Evolutionary conservation across 1,139 yeast species (phyloP), one percentile per base, ranked within the genome.

Genomic region (Candida anutae): DNA sequence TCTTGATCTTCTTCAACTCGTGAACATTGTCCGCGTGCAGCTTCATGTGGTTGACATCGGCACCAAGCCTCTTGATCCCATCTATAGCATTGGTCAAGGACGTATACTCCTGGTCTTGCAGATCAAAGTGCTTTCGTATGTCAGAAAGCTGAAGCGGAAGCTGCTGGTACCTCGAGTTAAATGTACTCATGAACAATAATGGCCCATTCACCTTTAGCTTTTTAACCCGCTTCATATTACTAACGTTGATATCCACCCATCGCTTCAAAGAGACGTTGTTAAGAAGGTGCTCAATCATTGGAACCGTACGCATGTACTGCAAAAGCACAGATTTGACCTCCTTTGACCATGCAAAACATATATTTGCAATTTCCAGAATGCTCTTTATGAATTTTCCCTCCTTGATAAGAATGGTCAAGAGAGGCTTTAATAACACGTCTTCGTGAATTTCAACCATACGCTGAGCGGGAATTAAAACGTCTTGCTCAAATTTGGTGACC

Each of bases 91-190:
- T 61, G 2, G 62, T 55, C 21, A 84, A 51, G 12, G 73, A 55
- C 14, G 59, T 61, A 40, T 64, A 65, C 41, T 84, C 94, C 2
- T 69, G 66, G 27, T 73, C 75, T 23, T 63, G 66, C 9, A 68
- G 61, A 24, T 45, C 52, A 21, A 24, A 46, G 14, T 15, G 79
- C 61, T 43, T 67, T 48, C 55, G 65, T 16, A 84, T 71, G 21
- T 85, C 82, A 12, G 55, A 50, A 13, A 84, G 58, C 23, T 84
- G 79, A 23, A 84, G 59, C 1, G 85, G 80, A 31, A 83, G 62
- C 27, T 79, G 74, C 31, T 81, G 85, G 31, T 83, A 64, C 11
- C 93, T 68, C 4, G 85, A 81, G 36, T 81, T 76, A 37, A 83
- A 81, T 0, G 93, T 80, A 41, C 84, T 79, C 40, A 81, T 70